Evolutionary conservation across 2,329 filamentous ascomycete genomes (phyloP).

Genomic region (Verticillium alfalfae): DNA sequence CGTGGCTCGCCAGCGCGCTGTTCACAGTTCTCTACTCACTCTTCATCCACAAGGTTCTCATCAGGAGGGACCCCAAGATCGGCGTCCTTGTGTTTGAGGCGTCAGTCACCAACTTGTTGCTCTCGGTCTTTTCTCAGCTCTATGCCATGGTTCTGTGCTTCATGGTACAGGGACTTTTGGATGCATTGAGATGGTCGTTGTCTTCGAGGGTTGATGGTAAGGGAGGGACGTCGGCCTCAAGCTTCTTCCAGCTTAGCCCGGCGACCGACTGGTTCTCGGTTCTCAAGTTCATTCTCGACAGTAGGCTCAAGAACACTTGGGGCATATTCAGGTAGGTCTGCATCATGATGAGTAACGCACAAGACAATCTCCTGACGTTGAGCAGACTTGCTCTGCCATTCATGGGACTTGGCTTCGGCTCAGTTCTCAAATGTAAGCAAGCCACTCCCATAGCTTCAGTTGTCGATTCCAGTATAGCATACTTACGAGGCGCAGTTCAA

Average conservation of each 20-base stretch:
- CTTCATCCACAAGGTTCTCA: slow-evolving; percentile 6
- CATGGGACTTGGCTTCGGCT: slow-evolving; percentile 7
- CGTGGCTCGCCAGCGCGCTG: slow-evolving; percentile 1
- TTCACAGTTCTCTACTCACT: slow-evolving; percentile 6
- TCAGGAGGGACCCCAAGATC: slow-evolving; percentile 3
- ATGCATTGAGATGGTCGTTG: slow-evolving; percentile 7
- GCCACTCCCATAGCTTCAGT: too few species aligned
- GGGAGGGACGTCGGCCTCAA: slow-evolving; percentile 4
- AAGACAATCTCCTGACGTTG: not conserved
- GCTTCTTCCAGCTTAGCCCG: slow-evolving; percentile 7
- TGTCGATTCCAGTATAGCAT: not conserved
- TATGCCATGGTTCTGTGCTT: slow-evolving; percentile 6
- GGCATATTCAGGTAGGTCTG: slow-evolving; percentile 1
- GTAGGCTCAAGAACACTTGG: slow-evolving; percentile 2
- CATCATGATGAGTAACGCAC: too few species aligned
- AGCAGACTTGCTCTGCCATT: slow-evolving; percentile 4
- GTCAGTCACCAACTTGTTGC: slow-evolving; percentile 5
- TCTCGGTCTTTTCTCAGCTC: slow-evolving; percentile 5
- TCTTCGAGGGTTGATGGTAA: not conserved
- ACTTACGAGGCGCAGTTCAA: not conserved
- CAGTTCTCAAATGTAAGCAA: slow-evolving; percentile 4
- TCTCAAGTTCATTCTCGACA: slow-evolving; percentile 5
- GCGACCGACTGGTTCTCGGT: slow-evolving; percentile 9
- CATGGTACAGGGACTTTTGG: slow-evolving; percentile 2
- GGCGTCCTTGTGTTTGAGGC: slow-evolving; percentile 4